Evolutionary conservation across 139 green algal genomes (phyloP), one percentile per base, ranked within the genome.

Genomic region (Astrephomene gubernaculifera): DNA sequence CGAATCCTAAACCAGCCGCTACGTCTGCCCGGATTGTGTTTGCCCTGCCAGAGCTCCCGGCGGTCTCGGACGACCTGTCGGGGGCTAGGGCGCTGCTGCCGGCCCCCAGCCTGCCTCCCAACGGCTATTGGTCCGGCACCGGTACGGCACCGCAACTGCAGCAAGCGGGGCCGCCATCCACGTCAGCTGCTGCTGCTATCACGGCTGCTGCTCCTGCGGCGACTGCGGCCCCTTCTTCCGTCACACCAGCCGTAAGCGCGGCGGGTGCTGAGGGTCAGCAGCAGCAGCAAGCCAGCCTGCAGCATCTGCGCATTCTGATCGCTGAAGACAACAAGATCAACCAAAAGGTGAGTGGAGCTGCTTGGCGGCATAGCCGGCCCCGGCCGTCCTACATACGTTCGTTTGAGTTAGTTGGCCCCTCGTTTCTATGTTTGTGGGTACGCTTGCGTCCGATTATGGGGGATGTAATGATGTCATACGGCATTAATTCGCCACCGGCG

Each of bases 301-400:
- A 54, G 31, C 54, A 80, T 6, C 86, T 93, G 86, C 87, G 89
- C 39, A 94, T 96, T 61, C 81, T 96, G 19, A 89, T 96, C 61
- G 93, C 93, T 0, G 93, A 96, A 68, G 93, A 96, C 89, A 96
- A 96, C 85, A 85, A 93, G 69, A 84, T 96, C 44, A 96, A 95
- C 71, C 87, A 94, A 69, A 90, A 89, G 68, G 70, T 78, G 38
- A 5, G 57, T 24, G 57, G 57, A 57, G 49, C 49, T 57, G 49
- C 49, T 17, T 57, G 49, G 12, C 49, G 12, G 49, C 49, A 57
- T 17, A 57, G n/a, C n/a, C n/a, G 17, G 49, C 12, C 49, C 49
- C 49, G 49, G 49, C 49, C 17, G 14, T 57, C 49, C 49, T 57
- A 17, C 49, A n/a, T n/a, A n/a, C n/a, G n/a, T n/a, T n/a, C n/a